phyloP scores from a whole-genome alignment of 2,329 filamentous ascomycete genomes.

The Sclerotinia nivalis region DNA sequence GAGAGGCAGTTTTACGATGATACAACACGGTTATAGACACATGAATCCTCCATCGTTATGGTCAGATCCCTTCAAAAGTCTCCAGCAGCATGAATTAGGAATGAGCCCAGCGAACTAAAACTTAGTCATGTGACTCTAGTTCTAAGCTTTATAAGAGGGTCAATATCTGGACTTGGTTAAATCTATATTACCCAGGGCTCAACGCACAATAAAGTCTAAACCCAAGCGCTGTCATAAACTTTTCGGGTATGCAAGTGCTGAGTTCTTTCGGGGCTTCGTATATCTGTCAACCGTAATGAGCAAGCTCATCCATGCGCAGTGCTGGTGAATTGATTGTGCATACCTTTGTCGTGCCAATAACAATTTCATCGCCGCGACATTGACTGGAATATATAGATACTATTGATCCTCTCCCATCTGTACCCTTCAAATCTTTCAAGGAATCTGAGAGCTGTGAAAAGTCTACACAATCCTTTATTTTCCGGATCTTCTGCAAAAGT shows the following conservation, averaged over 20 bases:
- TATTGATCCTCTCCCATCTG: not conserved
- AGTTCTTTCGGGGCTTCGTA: not conserved
- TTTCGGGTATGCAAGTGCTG: not conserved
- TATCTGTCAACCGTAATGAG: not conserved
- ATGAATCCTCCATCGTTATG: not conserved
- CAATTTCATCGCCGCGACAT: not conserved
- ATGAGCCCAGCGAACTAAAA: not conserved
- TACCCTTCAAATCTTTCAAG: not conserved
- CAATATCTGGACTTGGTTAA: not conserved
- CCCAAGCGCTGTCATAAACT: not conserved
- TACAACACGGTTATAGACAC: not conserved
- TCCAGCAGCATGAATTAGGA: not conserved
- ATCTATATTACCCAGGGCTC: not conserved
- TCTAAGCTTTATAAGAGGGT: not conserved
- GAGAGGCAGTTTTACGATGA: not conserved
- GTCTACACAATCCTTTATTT: not conserved
- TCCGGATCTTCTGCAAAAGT: not conserved
- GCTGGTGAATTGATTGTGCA: not conserved
- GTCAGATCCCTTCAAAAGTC: not conserved
- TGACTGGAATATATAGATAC: not conserved
- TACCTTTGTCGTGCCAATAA: not conserved
- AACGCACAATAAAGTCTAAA: not conserved
- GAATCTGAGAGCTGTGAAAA: not conserved
- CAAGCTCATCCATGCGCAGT: not conserved
- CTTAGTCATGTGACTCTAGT: not conserved